Base-by-base conservation (phyloP, 306 rosid genomes). In the Acacia acuminata region DNA sequence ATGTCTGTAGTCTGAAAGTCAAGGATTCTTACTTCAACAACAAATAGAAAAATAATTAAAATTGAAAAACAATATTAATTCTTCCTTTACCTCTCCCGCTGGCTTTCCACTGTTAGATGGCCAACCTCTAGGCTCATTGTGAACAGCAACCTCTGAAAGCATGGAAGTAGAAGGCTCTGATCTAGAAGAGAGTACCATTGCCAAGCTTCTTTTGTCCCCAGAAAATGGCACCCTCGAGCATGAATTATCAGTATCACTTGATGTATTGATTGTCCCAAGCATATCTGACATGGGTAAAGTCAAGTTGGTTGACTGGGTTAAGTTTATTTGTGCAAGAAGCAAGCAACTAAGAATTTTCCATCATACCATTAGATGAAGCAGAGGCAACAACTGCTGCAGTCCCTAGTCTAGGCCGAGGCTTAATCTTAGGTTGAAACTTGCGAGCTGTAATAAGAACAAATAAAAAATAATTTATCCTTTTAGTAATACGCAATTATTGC, bases 381-480 rank as follows among this genome's bases (percentile, higher is more conserved):
- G 88, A 82, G 63, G 87, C 81, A 56, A 48, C 61, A 60, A 71
- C 65, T 12, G 53, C 68, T 15, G 77, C 42, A 71, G 80, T 81
- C 67, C 76, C 84, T 79, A 50, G 82, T 56, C 86, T 86, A 69
- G 90, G 88, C 34, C 82, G 89, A 38, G 90, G 89, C 85, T 90
- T 92, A 13, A 84, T 76, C 90, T 87, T 90, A 75, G 97, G 88
- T 79, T 81, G 87, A 85, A 92, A 90, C 87, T 85, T 86, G 73
- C 68, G 84, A 80, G 84, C 90, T 90, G 82, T 83, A 74, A 75
- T 44, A 65, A 69, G 55, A 67, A 76, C 0, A 63, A 66, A 72
- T 48, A 67, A 47, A 84, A 84, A 38, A 73, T 53, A 71, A 45
- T 34, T 72, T 63, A 77, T 55, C 32, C 68, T 84, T 82, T 25